These are phyloP conservation scores for Scleromitrula shiraiana DNA, from an alignment of 2,329 filamentous ascomycete species.

Conservation along the genomic window DNA sequence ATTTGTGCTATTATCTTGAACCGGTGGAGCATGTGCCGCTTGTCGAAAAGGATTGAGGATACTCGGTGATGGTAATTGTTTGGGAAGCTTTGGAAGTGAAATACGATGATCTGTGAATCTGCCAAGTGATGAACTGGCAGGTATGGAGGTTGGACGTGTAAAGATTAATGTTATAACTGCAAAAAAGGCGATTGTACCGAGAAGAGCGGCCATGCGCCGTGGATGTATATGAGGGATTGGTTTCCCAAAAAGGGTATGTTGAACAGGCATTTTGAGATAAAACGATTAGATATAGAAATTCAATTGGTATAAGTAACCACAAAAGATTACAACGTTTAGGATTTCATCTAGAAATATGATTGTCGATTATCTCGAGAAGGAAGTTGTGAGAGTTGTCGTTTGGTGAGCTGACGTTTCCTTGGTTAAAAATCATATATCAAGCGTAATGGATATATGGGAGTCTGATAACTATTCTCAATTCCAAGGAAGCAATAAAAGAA, in stretches of 20 bases:
- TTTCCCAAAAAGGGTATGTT: constrained; percentile 40
- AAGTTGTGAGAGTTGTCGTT: neutral
- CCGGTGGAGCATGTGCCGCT: constrained; percentile 61
- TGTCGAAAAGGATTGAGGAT: constrained; percentile 59
- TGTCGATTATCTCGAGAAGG: neutral
- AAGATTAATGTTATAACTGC: constrained; percentile 47
- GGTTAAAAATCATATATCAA: neutral
- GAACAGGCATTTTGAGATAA: constrained; percentile 36
- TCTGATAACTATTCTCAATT: neutral
- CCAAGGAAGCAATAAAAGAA: too few species aligned
- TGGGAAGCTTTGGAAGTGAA: constrained; percentile 40
- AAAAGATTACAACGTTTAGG: neutral
- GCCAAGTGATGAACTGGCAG: constrained; percentile 41
- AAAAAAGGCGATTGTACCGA: constrained; percentile 44
- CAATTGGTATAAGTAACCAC: neutral
- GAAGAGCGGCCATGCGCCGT: constrained; percentile 44
- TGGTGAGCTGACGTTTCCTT: constrained; percentile 4
- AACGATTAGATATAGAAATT: neutral
- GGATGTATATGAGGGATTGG: constrained; percentile 43
- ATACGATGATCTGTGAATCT: constrained; percentile 43
- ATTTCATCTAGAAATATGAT: neutral
- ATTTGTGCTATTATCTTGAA: constrained; percentile 70
- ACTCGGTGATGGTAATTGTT: constrained; percentile 32
- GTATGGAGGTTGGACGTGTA: constrained; percentile 41
- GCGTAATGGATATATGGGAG: neutral